These are phyloP conservation scores for Diaporthe longicolla DNA, from an alignment of 2,329 filamentous ascomycete genomes.

Conservation along the genomic window DNA sequence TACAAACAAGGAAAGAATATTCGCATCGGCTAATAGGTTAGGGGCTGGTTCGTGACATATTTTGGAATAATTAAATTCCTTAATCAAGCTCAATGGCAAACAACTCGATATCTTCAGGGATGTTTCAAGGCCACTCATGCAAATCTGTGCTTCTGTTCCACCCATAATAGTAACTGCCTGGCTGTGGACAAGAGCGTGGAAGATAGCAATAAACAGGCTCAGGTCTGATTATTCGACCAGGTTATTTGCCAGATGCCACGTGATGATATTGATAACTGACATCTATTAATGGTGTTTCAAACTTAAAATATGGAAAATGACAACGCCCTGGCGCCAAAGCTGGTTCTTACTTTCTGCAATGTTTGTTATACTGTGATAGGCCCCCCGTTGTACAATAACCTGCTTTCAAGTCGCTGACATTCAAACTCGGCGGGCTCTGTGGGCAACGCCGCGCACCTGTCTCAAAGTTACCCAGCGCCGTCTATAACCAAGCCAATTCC, in stretches of 20 bases:
- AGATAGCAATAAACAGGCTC: not conserved
- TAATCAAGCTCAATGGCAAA: not conserved
- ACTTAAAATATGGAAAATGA: not conserved
- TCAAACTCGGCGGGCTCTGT: too few relatives aligned
- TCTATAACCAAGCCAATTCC: slow-evolving; percentile 15
- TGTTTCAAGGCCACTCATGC: not conserved
- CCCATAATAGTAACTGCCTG: not conserved
- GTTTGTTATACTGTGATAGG: too few relatives aligned
- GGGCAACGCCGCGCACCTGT: too few relatives aligned
- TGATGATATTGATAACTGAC: not conserved
- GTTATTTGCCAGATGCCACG: not conserved
- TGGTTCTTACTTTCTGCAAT: not conserved
- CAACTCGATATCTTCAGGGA: not conserved
- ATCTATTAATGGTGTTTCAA: not conserved
- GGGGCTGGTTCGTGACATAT: too few relatives aligned
- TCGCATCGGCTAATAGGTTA: too few relatives aligned
- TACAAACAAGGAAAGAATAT: too few relatives aligned
- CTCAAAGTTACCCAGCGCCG: not conserved
- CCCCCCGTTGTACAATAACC: too few relatives aligned
- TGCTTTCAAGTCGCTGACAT: too few relatives aligned
- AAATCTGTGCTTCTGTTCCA: not conserved
- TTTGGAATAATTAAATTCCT: too few relatives aligned
- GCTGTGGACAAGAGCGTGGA: not conserved
- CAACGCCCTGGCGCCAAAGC: not conserved
- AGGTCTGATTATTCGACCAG: not conserved